A percentile compares a stretch with the other conserved stretches of the same genome.
phyloP scores from a whole-genome alignment of 2,329 filamentous ascomycete species.

The Aspergillus tamarii region DNA sequence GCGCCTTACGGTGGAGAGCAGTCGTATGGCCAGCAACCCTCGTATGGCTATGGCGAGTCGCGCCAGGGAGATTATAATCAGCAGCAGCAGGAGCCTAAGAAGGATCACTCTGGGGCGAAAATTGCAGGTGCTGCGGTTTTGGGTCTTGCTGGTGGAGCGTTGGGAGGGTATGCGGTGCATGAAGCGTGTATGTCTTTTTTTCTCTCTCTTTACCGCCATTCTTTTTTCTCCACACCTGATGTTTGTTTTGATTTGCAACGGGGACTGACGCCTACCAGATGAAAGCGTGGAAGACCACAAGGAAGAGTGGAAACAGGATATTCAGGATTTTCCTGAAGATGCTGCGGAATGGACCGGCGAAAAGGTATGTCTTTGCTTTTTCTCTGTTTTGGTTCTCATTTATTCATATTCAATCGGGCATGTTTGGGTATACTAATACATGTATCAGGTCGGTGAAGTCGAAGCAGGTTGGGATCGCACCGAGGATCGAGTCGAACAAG shows the following conservation, averaged over 20 bases:
- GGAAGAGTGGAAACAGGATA: constrained; percentile 34
- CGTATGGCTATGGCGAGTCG: constrained; percentile 7
- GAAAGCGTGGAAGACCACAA: constrained; percentile 39
- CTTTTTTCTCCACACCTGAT: background rate
- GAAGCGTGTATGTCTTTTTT: constrained; percentile 40
- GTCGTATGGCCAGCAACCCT: constrained; percentile 8
- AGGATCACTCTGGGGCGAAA: constrained; percentile 39
- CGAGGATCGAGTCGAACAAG: constrained; percentile 31
- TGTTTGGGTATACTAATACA: background rate
- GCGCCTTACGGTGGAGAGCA: constrained; percentile 20
- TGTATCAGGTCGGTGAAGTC: constrained; percentile 40
- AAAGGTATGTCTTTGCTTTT: constrained; percentile 31
- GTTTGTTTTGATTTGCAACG: background rate
- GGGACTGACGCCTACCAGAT: constrained; percentile 24
- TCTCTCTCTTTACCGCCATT: constrained; percentile 4
- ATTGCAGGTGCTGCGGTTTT: constrained; percentile 45
- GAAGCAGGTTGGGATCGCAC: constrained; percentile 38
- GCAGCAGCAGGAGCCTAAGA: constrained; percentile 19
- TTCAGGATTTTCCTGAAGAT: constrained; percentile 48
- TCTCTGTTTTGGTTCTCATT: background rate
- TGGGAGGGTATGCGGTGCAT: constrained; percentile 51
- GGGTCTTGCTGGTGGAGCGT: constrained; percentile 47
- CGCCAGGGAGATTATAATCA: constrained; percentile 12
- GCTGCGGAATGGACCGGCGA: constrained; percentile 49
- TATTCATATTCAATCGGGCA: background rate